phyloP scores from a whole-genome alignment of 768 basidiomycete genomes.

The Cubamyces sp. region DNA sequence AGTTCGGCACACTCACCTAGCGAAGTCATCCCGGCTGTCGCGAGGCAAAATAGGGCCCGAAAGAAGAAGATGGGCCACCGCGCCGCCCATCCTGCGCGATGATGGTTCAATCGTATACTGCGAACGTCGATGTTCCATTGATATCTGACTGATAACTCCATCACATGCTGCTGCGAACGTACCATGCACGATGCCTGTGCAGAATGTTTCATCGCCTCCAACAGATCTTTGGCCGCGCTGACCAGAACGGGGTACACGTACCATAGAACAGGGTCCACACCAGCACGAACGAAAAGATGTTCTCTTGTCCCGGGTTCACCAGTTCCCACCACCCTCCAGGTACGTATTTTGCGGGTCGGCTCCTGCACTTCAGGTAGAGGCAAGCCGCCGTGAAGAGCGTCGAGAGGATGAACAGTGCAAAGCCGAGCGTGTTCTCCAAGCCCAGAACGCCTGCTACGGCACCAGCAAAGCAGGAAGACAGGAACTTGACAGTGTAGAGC shows the following conservation, averaged over 20 bases:
- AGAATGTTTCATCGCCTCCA: conserved; percentile 10
- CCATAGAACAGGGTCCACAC: conserved; percentile 95
- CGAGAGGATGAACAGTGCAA: conserved; percentile 72
- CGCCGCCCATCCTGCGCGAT: conserved; percentile 15
- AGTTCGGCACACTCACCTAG: conserved; percentile 6
- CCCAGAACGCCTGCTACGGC: conserved; percentile 89
- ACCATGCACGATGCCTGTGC: conserved; percentile 53
- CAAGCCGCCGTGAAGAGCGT: conserved; percentile 68
- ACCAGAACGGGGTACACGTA: conserved; percentile 41
- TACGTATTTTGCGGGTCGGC: conserved; percentile 63
- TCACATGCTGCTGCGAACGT: conserved; percentile 28
- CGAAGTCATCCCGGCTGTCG: background rate
- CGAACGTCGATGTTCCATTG: conserved; percentile 22
- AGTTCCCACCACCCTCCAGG: conserved; percentile 68
- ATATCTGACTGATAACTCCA: conserved; percentile 18
- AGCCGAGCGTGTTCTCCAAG: conserved; percentile 82
- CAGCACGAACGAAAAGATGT: conserved; percentile 86
- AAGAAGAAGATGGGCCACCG: background rate
- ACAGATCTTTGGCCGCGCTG: conserved; percentile 13
- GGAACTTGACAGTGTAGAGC: conserved; percentile 69
- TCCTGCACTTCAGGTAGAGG: conserved; percentile 76
- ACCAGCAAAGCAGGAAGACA: conserved; percentile 84
- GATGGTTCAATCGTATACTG: conserved; percentile 45
- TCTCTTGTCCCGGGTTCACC: conserved; percentile 87
- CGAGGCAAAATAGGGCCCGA: conserved; percentile 13